These are phyloP conservation scores for Cytospora piceicola DNA, from an alignment of 2,329 filamentous ascomycete species.

Conservation along the genomic window DNA sequence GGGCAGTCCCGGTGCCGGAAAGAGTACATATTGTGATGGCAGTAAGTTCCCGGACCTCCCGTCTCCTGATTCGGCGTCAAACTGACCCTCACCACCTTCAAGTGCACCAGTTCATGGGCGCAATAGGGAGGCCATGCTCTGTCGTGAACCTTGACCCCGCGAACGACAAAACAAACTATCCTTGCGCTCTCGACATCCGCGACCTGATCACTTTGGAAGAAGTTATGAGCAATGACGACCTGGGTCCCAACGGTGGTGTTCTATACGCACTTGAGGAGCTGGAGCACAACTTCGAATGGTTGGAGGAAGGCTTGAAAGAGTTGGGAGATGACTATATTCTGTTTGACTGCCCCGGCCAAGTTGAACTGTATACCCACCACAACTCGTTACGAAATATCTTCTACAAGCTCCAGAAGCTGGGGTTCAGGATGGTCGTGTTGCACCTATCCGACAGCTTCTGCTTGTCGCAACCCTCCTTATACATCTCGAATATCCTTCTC, in stretches of 20 bases:
- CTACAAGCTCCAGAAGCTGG: constrained; percentile 84
- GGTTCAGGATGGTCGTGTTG: constrained; percentile 88
- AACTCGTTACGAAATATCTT: constrained; percentile 90
- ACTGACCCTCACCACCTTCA: constrained; percentile 7
- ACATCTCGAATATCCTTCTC: constrained; percentile 90
- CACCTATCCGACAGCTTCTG: constrained; percentile 95
- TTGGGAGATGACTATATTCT: constrained; percentile 89
- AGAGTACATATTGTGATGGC: constrained; percentile 98
- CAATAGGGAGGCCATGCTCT: constrained; percentile 92
- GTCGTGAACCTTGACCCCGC: constrained; percentile 97
- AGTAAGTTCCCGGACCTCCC: constrained; percentile 53
- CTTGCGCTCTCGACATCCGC: constrained; percentile 87
- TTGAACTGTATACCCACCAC: constrained; percentile 97
- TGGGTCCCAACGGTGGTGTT: constrained; percentile 91
- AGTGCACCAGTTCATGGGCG: constrained; percentile 97
- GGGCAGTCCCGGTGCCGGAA: constrained; percentile 92
- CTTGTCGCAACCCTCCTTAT: constrained; percentile 89
- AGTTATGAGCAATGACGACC: constrained; percentile 87
- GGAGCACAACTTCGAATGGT: constrained; percentile 91
- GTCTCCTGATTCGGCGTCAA: neutral
- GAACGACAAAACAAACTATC: constrained; percentile 90
- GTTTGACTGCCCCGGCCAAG: constrained; percentile 96
- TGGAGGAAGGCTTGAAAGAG: constrained; percentile 78
- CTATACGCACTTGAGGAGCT: constrained; percentile 94
- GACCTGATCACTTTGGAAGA: constrained; percentile 88